Base-by-base conservation (phyloP, 2,329 filamentous ascomycete genomes). In the Sclerotinia nivalis region DNA sequence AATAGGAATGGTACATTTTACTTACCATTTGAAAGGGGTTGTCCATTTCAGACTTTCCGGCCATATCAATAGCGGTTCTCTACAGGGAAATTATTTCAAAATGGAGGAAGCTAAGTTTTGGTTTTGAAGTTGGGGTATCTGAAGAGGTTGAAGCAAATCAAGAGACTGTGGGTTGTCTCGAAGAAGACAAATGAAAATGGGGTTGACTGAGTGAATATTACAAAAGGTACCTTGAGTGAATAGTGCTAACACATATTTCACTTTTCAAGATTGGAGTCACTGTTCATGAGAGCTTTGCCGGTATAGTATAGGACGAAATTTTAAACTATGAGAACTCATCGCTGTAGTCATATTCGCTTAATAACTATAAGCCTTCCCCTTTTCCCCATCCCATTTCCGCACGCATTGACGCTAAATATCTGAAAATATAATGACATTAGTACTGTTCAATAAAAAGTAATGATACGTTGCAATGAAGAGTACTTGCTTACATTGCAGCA, bases 1-100 rank as follows among this genome's bases (percentile, higher is more conserved):
- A 18, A 43, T 0, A 45, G 6, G 9, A 22, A 31, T 4, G 0
- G 1, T 28, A 28, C 2, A 7, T 0, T 22, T 25, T 22, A 9
- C 8, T 34, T 22, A 15, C 59, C 25, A 7, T 2, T 13, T 12
- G n/a, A 1, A 34, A 15, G 1, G 18, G 25, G 2, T n/a, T 15
- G 6, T 15, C 18, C 10, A 34, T 22, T n/a, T 34, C 2, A 49
- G 43, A 13, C 18, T 47, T 5, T 2, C 40, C 20, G 18, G 20
- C 2, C 6, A 5, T 12, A 4, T 47, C 4, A 0, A 20, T 22
- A n/a, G 43, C 59, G 2, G 2, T 47, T 61, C 40, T 20, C 10
- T 61, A 31, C 3, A 1, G 18, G 15, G 25, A 2, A 8, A 45
- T 47, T 47, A 0, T 37, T 20, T 25, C 1, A 31, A 12, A 10